A percentile compares a stretch with the other conserved stretches of the same genome.
phyloP scores from a whole-genome alignment of 2,329 filamentous ascomycete species.

The Graphium sp. region DNA sequence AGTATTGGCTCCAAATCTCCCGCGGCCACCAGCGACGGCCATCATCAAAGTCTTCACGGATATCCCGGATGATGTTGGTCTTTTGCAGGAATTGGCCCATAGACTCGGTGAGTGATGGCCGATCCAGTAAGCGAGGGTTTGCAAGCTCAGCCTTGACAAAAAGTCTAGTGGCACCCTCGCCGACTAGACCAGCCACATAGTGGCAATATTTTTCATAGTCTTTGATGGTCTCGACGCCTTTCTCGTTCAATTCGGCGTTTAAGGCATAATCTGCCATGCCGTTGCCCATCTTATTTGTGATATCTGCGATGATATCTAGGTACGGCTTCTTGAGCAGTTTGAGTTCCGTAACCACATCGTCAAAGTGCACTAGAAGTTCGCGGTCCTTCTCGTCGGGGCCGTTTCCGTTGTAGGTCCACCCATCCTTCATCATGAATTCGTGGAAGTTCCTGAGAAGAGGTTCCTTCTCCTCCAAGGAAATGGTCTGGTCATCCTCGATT shows the following conservation, averaged over 20 bases:
- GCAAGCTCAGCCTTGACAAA: constrained; percentile 80
- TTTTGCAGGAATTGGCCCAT: constrained; percentile 98
- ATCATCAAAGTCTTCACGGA: constrained; percentile 79
- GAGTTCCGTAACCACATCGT: constrained; percentile 72
- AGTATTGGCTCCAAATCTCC: constrained; percentile 94
- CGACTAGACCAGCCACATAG: constrained; percentile 96
- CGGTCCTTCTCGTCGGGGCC: constrained; percentile 87
- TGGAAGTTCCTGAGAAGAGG: constrained; percentile 74
- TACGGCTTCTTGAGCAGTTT: constrained; percentile 78
- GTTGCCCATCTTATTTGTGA: constrained; percentile 88
- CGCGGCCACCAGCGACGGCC: constrained; percentile 85
- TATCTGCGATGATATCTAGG: constrained; percentile 75
- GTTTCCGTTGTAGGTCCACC: constrained; percentile 80
- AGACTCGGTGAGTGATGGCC: constrained; percentile 70
- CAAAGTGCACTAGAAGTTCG: constrained; percentile 82
- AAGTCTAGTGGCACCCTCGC: constrained; percentile 77
- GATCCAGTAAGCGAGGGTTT: constrained; percentile 66
- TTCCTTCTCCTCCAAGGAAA: constrained; percentile 66
- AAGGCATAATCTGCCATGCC: constrained; percentile 94
- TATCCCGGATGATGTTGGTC: constrained; percentile 95
- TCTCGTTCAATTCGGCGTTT: constrained; percentile 64
- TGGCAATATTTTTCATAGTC: constrained; percentile 97
- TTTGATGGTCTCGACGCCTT: constrained; percentile 65
- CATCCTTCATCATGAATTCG: constrained; percentile 60
- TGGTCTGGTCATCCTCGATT: constrained; percentile 97